Evolutionary conservation across 495 filamentous ascomycete species (phyloP).

Genomic region (Hypoxylon intermedium): DNA sequence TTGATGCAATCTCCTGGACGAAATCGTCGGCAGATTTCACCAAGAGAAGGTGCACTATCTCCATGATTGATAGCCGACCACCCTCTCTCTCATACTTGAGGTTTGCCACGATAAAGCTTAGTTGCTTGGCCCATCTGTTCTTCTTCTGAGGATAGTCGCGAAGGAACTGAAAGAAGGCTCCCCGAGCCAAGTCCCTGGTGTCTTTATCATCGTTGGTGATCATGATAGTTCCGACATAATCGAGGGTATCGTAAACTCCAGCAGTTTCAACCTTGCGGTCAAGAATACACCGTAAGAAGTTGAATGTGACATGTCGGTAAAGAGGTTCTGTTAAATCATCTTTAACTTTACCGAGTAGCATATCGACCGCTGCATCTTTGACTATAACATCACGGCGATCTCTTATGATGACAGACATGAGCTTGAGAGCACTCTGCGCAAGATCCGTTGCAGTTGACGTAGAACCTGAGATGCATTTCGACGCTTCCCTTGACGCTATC

Average conservation of each 20-base stretch:
- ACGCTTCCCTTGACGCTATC: constrained; percentile 78
- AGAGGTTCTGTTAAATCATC: constrained; percentile 93
- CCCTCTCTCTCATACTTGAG: constrained; percentile 87
- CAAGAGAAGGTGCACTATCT: constrained; percentile 81
- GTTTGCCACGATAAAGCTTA: constrained; percentile 87
- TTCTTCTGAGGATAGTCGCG: constrained; percentile 93
- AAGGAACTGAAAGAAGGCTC: constrained; percentile 91
- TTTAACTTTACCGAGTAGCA: constrained; percentile 81
- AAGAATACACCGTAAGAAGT: constrained; percentile 86
- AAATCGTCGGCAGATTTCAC: constrained; percentile 81
- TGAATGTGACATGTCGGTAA: constrained; percentile 89
- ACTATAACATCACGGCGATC: constrained; percentile 76
- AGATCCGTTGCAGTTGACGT: constrained; percentile 79
- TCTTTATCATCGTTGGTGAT: constrained; percentile 90
- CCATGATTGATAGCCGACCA: constrained; percentile 89
- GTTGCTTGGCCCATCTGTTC: constrained; percentile 84
- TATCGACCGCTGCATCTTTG: constrained; percentile 81
- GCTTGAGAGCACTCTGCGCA: constrained; percentile 83
- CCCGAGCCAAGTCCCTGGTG: constrained; percentile 84
- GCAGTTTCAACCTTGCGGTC: constrained; percentile 83
- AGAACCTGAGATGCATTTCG: constrained; percentile 68
- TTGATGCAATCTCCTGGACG: constrained; percentile 78
- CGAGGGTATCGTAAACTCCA: constrained; percentile 87
- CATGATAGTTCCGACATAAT: constrained; percentile 90
- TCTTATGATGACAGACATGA: constrained; percentile 83